Base-by-base conservation (phyloP, 73 alveolate genomes). In the Paramecium bursaria region DNA sequence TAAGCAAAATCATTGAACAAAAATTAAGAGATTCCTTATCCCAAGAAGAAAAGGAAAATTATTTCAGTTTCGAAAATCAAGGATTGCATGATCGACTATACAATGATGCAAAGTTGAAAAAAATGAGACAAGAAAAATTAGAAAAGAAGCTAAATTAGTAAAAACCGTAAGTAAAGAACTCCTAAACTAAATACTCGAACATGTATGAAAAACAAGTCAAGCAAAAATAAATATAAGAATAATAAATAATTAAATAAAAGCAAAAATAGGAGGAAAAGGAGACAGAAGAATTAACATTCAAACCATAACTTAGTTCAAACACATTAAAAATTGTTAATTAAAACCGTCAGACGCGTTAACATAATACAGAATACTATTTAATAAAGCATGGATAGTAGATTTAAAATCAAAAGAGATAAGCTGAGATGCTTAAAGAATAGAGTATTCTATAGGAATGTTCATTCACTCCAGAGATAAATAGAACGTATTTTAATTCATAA, bases 401-500 rank as follows among this genome's bases (percentile, higher is more conserved):
- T 17, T 10, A 57, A 57, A 50, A 57, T 30, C 33, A 57, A 27
- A 57, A 30, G 33, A 57, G 49, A 29, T 17, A 57, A 13, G 76
- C 76, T 10, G 76, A 57, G 33, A 30, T 30, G 33, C 4, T 30
- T 10, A 30, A 30, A 23, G 21, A 23, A 13, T 30, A 57, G 27
- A 50, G 33, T 30, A 57, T 50, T 27, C 33, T 50, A 57, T 30
- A 50, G 33, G 76, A 57, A 57, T 57, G 76, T 7, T 57, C 76
- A 11, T 57, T 57, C n/a, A 57, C 15, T n/a, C 76, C 76, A 30
- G 76, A 57, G 14, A 57, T 57, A n/a, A 57, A 57, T n/a, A 57
- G 33, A 57, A 57, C 33, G 76, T 57, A 57, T 30, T 27, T 27
- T 10, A 30, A 0, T 57, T 42, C 33, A 11, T 23, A 57, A 19